phyloP scores from a whole-genome alignment of 768 basidiomycete species.

The Boletus sensibilis region DNA sequence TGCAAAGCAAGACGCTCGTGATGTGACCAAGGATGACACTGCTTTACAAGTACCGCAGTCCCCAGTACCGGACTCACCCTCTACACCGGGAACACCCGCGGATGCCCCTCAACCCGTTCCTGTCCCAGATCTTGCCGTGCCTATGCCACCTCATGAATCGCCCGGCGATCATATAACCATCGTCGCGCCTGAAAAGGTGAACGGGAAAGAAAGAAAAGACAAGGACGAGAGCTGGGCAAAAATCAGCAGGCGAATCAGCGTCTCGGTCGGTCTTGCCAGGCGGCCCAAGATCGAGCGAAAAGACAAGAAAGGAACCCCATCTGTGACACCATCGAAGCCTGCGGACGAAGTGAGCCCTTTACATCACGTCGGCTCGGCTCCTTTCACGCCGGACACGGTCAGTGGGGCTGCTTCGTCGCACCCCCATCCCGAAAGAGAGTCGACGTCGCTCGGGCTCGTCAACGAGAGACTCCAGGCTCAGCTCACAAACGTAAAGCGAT shows the following conservation, averaged over 20 bases:
- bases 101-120: constrained; percentile 8
- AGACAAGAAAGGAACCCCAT: constrained; percentile 28
- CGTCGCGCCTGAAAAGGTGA: constrained; percentile 33
- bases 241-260: constrained; percentile 60
- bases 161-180: constrained; percentile 38
- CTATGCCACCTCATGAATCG: constrained; percentile 3
- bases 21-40: constrained; percentile 1
- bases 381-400: constrained; percentile 3
- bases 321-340: constrained; percentile 31
- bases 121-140: constrained; percentile 1
- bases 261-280: constrained; percentile 48
- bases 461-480: constrained; percentile 27
- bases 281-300: constrained; percentile 37
- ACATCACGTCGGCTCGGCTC: constrained; percentile 10
- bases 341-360: constrained; percentile 16
- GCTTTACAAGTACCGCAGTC: constrained; percentile 1
- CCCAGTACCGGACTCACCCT: constrained; percentile 7
- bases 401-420: constrained; percentile 2
- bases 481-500: constrained; percentile 28
- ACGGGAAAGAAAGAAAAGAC: constrained; percentile 37
- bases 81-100: constrained; percentile 16
- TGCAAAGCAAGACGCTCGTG: not conserved
- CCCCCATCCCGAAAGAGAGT: constrained; percentile 16
- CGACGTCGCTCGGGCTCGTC: constrained; percentile 25
- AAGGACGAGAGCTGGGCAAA: constrained; percentile 59